A percentile compares a stretch with the other conserved stretches of the same genome.
These are phyloP conservation scores for Boletus pseudo-olivaceus DNA, from an alignment of 768 basidiomycete genomes.

Conservation along the genomic window DNA sequence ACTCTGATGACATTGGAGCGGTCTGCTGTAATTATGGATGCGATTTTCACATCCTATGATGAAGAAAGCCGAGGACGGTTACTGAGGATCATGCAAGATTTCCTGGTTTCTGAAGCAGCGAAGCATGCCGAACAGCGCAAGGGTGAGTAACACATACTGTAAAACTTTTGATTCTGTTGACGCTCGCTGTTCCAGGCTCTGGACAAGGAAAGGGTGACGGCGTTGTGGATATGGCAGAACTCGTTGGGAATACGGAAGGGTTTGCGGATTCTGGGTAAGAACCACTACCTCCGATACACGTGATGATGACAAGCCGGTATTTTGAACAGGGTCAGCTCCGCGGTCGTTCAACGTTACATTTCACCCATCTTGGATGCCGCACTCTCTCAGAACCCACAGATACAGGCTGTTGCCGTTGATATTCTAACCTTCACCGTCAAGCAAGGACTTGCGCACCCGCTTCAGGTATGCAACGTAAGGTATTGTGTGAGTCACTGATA, in stretches of 20 bases:
- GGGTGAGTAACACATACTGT: conserved; percentile 33
- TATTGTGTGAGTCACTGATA: not conserved
- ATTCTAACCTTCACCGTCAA: conserved; percentile 90
- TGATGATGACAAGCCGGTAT: not conserved
- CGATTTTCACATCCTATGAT: conserved; percentile 73
- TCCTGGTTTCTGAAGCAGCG: conserved; percentile 76
- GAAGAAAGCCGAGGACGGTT: conserved; percentile 71
- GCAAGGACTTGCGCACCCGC: conserved; percentile 92
- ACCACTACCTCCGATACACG: not conserved
- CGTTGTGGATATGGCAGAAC: conserved; percentile 84
- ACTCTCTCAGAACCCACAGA: conserved; percentile 62
- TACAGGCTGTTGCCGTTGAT: conserved; percentile 83
- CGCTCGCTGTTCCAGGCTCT: conserved; percentile 5
- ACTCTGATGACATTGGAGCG: conserved; percentile 80
- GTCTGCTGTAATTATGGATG: conserved; percentile 85
- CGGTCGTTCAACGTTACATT: conserved; percentile 91
- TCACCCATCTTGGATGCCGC: conserved; percentile 77
- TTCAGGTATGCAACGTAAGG: conserved; percentile 56
- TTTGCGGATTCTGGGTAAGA: conserved; percentile 96
- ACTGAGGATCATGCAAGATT: conserved; percentile 88
- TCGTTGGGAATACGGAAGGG: conserved; percentile 92
- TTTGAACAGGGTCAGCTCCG: conserved; percentile 77
- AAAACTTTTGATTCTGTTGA: not conserved
- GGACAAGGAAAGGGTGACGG: conserved; percentile 25
- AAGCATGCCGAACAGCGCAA: conserved; percentile 76